Evolutionary conservation across 352 stramenopile species (phyloP).

Genomic region (Pythium pyrilobum): DNA sequence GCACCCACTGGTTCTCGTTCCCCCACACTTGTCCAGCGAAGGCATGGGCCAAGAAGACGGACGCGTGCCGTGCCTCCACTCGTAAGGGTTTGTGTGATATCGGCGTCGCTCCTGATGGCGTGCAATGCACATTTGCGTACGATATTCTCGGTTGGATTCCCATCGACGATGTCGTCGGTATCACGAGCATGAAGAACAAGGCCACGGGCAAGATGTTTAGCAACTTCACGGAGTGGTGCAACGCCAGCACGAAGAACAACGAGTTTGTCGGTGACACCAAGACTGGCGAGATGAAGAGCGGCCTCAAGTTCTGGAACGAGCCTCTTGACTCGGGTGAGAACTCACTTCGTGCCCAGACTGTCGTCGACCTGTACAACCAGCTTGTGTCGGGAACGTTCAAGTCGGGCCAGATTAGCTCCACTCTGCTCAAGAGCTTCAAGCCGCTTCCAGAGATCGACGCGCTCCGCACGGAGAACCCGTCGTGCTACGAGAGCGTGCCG

Average conservation of each 20-base stretch:
- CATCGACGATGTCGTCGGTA: conserved; percentile 76
- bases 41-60: conserved; percentile 31
- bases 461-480: conserved; percentile 24
- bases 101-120: conserved; percentile 52
- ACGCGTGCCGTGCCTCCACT: conserved; percentile 32
- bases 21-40: conserved; percentile 44
- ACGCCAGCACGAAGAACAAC: conserved; percentile 54
- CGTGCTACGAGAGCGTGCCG: conserved; percentile 28
- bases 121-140: conserved; percentile 80
- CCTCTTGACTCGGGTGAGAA: conserved; percentile 27
- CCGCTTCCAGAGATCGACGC: conserved; percentile 13
- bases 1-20: conserved; percentile 43
- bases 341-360: conserved; percentile 14
- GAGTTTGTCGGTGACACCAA: conserved; percentile 42
- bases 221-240: conserved; percentile 75
- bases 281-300: conserved; percentile 26
- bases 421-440: conserved; percentile 23
- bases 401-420: conserved; percentile 42
- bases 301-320: conserved; percentile 37
- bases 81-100: conserved; percentile 62
- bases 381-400: conserved; percentile 8
- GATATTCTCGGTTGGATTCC: conserved; percentile 72
- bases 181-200: conserved; percentile 58
- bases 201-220: conserved; percentile 35
- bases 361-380: conserved; percentile 36